phyloP scores from a whole-genome alignment of 2,329 filamentous ascomycete species.

The Fusarium sp. region DNA sequence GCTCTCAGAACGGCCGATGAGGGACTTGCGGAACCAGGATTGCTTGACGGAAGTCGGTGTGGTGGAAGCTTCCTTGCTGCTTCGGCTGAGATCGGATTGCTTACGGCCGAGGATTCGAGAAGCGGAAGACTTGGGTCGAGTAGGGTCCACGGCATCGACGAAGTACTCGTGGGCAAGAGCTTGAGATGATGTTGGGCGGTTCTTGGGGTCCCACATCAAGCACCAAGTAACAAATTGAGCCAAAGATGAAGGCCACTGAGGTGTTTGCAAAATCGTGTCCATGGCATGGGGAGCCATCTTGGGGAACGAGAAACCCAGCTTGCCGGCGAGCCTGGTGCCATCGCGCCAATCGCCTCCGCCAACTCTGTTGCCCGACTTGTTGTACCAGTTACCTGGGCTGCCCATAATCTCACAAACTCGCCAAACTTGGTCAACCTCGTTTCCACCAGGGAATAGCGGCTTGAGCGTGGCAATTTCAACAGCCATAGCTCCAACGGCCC shows the following conservation, averaged over 20 bases:
- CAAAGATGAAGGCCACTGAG: constrained; percentile 90
- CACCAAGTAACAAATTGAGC: constrained; percentile 98
- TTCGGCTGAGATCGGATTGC: constrained; percentile 82
- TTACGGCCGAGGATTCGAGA: constrained; percentile 89
- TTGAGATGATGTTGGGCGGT: constrained; percentile 88
- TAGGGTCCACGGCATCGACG: constrained; percentile 87
- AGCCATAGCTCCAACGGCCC: constrained; percentile 98
- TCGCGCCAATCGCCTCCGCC: constrained; percentile 98
- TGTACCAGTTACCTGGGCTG: constrained; percentile 97
- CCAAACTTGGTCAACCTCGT: constrained; percentile 99
- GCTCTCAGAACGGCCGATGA: constrained; percentile 82
- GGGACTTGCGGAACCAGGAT: constrained; percentile 96
- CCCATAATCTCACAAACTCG: constrained; percentile 99
- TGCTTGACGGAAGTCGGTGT: constrained; percentile 81
- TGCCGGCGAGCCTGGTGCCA: constrained; percentile 89
- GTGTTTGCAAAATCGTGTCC: constrained; percentile 89
- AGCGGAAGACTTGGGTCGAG: constrained; percentile 90
- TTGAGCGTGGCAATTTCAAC: constrained; percentile 97
- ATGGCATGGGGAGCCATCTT: constrained; percentile 99
- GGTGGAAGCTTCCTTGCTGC: constrained; percentile 68
- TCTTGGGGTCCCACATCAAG: constrained; percentile 97
- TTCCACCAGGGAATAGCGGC: constrained; percentile 95
- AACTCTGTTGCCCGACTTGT: constrained; percentile 85
- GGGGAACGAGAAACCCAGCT: constrained; percentile 97
- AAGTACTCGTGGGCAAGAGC: constrained; percentile 98